Base-by-base conservation (phyloP, 2,329 filamentous ascomycete genomes). In the Periconia sp. region DNA sequence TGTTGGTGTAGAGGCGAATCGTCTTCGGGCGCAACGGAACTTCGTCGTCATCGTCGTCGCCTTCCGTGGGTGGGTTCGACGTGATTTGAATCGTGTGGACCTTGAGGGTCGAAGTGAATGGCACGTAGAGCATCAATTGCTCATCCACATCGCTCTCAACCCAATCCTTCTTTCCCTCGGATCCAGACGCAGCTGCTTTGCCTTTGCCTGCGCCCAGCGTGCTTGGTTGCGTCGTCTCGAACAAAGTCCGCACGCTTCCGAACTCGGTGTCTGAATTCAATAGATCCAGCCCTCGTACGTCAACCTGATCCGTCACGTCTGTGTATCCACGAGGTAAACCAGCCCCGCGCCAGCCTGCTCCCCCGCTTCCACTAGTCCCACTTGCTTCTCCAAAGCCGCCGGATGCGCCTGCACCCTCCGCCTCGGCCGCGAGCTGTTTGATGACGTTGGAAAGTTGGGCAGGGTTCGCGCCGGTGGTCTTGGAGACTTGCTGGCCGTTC, bases 121-220 rank as follows among this genome's bases (percentile, higher is more conserved):
- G 93, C 53, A 95, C 82, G 75, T 88, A 97, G 45, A 99, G 82
- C 83, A 97, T 90, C 57, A 99, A 80, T 79, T 99, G 94, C 77
- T 97, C 92, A 70, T 99, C 94, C 35, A 93, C 95, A 70, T 97
- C 93, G 74, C 91, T 97, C 80, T 97, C 91, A 19, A 97, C 87
- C 88, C 90, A 97, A 75, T 99, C 93, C 69, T 76, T 74, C 62
- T 72, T 75, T 11, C 84, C 85, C 27, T 78, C 72, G 20, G 72
- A 73, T 33, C 78, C 76, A 10, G 76, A 73, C 17, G 72, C 75
- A 68, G 86, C 86, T 51, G 77, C 82, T 65, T 85, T 85, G 46
- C 72, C 76, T 60, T 82, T 82, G 50, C 70, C 75, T 49, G 61
- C 63, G 46, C 75, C 69, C 51, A 92, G 74, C 1, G 81, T 81